Conservation (phyloP, 2,329 filamentous ascomycete species). For the Hypoxylon sp. region DNA sequence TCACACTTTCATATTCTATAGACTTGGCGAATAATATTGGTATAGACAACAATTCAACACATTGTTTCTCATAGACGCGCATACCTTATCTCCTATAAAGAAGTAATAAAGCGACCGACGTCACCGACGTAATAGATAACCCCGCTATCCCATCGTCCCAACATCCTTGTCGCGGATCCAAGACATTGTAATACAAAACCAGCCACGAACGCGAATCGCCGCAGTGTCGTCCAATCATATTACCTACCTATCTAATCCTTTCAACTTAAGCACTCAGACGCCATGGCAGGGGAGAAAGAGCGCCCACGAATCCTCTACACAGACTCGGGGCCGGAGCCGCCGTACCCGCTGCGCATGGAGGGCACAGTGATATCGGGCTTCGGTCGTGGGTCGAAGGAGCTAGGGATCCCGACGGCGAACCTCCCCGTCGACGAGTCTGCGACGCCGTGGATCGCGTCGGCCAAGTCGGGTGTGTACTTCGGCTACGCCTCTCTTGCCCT, state of each 20-base stretch:
- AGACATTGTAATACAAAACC: slow-evolving; percentile 1
- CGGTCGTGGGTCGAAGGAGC: slow-evolving; percentile 93
- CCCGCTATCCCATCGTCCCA: slow-evolving; percentile 21
- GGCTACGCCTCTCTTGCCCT: slow-evolving; percentile 86
- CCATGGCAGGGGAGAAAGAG: slow-evolving; percentile 32
- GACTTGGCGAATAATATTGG: slow-evolving; percentile 2
- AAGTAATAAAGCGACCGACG: slow-evolving; percentile 14
- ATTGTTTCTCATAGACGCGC: neutral
- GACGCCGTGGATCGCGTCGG: slow-evolving; percentile 72
- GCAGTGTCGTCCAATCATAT: slow-evolving; percentile 9
- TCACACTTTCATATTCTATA: slow-evolving; percentile 12
- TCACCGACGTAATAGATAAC: slow-evolving; percentile 10
- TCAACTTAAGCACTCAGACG: neutral
- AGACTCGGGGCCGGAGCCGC: slow-evolving; percentile 78
- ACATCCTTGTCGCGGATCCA: slow-evolving; percentile 19
- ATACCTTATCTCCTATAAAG: neutral
- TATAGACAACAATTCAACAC: neutral
- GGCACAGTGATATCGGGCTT: slow-evolving; percentile 94
- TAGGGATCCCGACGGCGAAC: slow-evolving; percentile 97
- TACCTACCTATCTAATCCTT: neutral
- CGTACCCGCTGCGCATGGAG: slow-evolving; percentile 86
- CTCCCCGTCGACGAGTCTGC: slow-evolving; percentile 78
- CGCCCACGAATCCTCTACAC: slow-evolving; percentile 82
- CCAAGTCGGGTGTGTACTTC: slow-evolving; percentile 90
- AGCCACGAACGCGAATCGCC: neutral